phyloP scores from a whole-genome alignment of 345 rosid genomes.

The Citrus unshiu region DNA sequence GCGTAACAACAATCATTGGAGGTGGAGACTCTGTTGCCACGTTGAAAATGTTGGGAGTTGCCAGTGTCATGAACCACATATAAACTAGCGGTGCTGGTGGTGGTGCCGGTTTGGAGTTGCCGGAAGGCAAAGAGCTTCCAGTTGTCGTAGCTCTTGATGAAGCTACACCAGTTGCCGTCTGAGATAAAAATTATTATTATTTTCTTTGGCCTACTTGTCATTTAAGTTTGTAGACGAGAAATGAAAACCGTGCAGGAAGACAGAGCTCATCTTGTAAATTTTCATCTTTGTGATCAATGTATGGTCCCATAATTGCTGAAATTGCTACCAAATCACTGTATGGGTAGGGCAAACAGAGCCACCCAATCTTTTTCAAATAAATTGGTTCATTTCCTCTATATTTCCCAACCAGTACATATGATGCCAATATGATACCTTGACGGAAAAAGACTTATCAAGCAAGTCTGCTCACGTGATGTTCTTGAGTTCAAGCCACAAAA shows the following conservation, averaged over 20 bases:
- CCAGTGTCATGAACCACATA: slow-evolving; percentile 78
- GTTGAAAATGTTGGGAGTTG: slow-evolving; percentile 71
- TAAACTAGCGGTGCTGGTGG: slow-evolving; percentile 61
- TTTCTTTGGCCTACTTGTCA: not conserved
- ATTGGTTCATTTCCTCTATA: not conserved
- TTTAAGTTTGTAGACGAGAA: slow-evolving; percentile 17
- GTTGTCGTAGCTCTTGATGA: slow-evolving; percentile 81
- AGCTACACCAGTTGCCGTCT: slow-evolving; percentile 41
- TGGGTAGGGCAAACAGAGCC: not conserved
- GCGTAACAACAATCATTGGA: slow-evolving; percentile 76
- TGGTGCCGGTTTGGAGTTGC: slow-evolving; percentile 40
- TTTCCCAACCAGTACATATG: not conserved
- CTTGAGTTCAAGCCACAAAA: slow-evolving; percentile 4
- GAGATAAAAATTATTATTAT: slow-evolving; percentile 16
- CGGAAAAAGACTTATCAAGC: not conserved
- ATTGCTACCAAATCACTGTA: too few relatives aligned
- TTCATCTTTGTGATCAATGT: not conserved
- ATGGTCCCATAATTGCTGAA: too few relatives aligned
- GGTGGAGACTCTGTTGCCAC: slow-evolving; percentile 84
- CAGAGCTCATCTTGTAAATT: slow-evolving; percentile 15
- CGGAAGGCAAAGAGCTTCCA: slow-evolving; percentile 68
- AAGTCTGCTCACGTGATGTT: slow-evolving; percentile 10
- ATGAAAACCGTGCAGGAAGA: slow-evolving; percentile 13
- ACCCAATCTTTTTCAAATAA: not conserved
- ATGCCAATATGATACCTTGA: not conserved